Evolutionary conservation across 305 asterid species (phyloP), one percentile per base, ranked within the genome.

Genomic region (Nicotiana rustica): DNA sequence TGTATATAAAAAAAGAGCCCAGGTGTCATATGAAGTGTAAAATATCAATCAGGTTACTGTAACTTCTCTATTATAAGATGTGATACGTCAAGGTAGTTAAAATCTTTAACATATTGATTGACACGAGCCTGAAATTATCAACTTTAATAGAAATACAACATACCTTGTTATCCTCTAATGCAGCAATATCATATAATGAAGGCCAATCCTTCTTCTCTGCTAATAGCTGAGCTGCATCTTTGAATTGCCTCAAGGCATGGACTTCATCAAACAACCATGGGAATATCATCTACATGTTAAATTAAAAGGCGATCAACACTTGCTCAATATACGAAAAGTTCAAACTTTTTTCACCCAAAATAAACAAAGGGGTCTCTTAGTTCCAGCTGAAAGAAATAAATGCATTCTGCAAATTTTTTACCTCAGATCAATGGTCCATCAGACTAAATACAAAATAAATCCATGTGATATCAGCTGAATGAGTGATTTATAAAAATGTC

Each of bases 181-280:
- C 5, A 31, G 87, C 80, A 31, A 87, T 77, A 69, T 96, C 94
- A 59, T 96, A 94, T 65, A 96, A 81, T 47, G 95, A 95, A 84
- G 98, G 95, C 99, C 99, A 96, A 61, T 96, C 97, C 80, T 91
- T 89, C 89, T 91, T 90, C 90, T 93, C 92, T 0, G 99, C 96
- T 87, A 94, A 87, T 79, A 94, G 83, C 59, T 88, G 87, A 56
- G 98, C 97, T 47, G 90, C 99, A 3, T 88, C 95, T 88, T 96
- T 96, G 47, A 90, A 89, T 59, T 92, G 97, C 89, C 89, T 93
- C 91, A 94, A 87, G 65, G 97, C 91, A 79, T 93, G 93, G 81
- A 89, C 89, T 86, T 96, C 99, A 66, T 96, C 99, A 35, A 96
- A 96, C 70, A 93, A 78, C 99, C 99, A 94, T 29, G 99, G 99